Evolutionary conservation across 2,329 filamentous ascomycete species (phyloP), one percentile per base, ranked within the genome.

Genomic region (Magnaporthiopsis incrustans): DNA sequence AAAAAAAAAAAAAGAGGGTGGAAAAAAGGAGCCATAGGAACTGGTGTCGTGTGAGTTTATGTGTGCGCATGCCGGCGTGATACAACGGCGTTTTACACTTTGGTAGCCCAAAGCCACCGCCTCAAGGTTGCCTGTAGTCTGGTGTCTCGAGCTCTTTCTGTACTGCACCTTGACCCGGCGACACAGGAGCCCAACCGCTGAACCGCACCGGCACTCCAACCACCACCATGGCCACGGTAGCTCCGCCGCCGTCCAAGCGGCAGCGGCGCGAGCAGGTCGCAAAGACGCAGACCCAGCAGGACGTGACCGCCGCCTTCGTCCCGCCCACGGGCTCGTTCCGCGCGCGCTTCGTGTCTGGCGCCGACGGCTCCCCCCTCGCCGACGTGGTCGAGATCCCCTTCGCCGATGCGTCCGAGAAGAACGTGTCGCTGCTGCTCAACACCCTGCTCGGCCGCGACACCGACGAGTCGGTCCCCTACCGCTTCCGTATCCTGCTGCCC

Each of bases 401-500:
- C 38, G 89, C 89, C 65, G 90, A 97, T 78, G 90, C 94, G 2
- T 89, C 85, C 10, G 91, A 95, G 67, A 94, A 92, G 79, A 97
- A 97, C 70, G 83, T 98, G 4, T 94, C 95, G 63, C 84, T 93
- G 12, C 82, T 97, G 0, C 77, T 97, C 64, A 98, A 97, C 74
- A 92, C 90, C 3, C 78, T 97, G 57, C 84, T 96, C 73, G 89
- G 88, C 66, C 70, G 81, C 77, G 82, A 85, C 63, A 78, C 76
- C 64, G 83, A 86, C 73, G 82, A 85, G 64, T 85, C 84, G 66
- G 76, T 85, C n/a, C 84, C 84, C 0, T 86, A 86, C 72, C 81
- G 83, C 64, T 87, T 86, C 71, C 79, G 82, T 65, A 85, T 86
- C 66, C 82, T 85, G 69, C 80, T 86, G 65, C 81, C 83, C 57